Percentiles rank a stretch among this genome's conserved stretches.
Evolutionary conservation across 768 basidiomycete genomes (phyloP).

Genomic region (Nidularia pulvinata): DNA sequence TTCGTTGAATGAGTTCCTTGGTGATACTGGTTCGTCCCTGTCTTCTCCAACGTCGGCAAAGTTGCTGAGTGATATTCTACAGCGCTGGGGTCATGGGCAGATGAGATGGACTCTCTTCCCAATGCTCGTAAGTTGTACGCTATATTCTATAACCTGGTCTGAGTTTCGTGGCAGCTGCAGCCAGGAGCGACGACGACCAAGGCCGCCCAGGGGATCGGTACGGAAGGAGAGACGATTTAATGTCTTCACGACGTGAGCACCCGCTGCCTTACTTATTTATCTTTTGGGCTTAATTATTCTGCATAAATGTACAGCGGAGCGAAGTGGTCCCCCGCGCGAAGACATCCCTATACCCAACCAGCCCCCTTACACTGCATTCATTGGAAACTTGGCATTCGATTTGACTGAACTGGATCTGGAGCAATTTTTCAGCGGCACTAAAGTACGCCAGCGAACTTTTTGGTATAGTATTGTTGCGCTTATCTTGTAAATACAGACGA

Average conservation of each 20-base stretch:
- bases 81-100: constrained; percentile 97
- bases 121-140: constrained; percentile 76
- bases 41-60: constrained; percentile 9
- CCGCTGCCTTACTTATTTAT: constrained; percentile 4
- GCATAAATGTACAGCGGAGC: constrained; percentile 40
- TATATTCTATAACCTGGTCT: constrained; percentile 4
- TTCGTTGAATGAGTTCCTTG: constrained; percentile 90
- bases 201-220: constrained; percentile 52
- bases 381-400: constrained; percentile 96
- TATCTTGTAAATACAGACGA: constrained; percentile 44
- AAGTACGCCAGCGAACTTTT: constrained; percentile 37
- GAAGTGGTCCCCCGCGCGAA: constrained; percentile 63
- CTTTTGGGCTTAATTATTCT: constrained; percentile 22
- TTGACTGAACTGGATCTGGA: constrained; percentile 82
- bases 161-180: constrained; percentile 51
- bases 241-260: constrained; percentile 57
- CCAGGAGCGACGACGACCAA: constrained; percentile 67
- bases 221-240: constrained; percentile 63
- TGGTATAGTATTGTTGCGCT: background rate
- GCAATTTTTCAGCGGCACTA: constrained; percentile 69
- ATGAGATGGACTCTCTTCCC: constrained; percentile 95
- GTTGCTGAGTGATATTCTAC: constrained; percentile 10
- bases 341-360: constrained; percentile 95
- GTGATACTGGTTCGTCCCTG: constrained; percentile 68
- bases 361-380: constrained; percentile 95